Percentiles rank a stretch among this genome's conserved stretches.
phyloP scores from a whole-genome alignment of 2,329 filamentous ascomycete genomes.

The Aspergillus piperis region DNA sequence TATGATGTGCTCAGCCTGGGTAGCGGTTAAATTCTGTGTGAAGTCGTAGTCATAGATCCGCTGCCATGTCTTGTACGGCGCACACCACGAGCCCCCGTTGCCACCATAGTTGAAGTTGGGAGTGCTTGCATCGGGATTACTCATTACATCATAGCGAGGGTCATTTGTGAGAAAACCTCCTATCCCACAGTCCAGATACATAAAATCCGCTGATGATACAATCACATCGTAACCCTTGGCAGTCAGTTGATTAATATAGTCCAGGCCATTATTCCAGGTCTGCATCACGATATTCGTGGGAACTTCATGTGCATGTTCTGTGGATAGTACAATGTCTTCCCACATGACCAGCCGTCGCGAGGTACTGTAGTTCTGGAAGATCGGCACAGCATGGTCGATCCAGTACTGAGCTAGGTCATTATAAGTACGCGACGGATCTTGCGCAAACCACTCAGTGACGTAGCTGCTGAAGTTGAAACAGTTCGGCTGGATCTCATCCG shows the following conservation, averaged over 20 bases:
- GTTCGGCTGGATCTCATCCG: conserved; percentile 56
- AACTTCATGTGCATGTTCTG: conserved; percentile 49
- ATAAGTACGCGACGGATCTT: conserved; percentile 53
- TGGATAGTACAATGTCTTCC: conserved; percentile 55
- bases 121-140: conserved; percentile 50
- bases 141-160: conserved; percentile 56
- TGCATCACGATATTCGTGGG: conserved; percentile 57
- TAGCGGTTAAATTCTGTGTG: conserved; percentile 49
- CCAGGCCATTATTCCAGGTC: conserved; percentile 57
- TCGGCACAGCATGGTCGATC: conserved; percentile 55
- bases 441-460: conserved; percentile 53
- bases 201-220: conserved; percentile 57
- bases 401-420: conserved; percentile 57
- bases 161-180: conserved; percentile 60
- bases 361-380: conserved; percentile 46
- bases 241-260: conserved; percentile 56
- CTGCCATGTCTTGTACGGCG: conserved; percentile 62
- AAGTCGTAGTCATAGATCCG: conserved; percentile 63
- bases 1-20: conserved; percentile 52
- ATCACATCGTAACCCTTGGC: conserved; percentile 55
- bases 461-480: conserved; percentile 61
- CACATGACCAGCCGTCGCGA: conserved; percentile 60
- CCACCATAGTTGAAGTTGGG: conserved; percentile 59
- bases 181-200: conserved; percentile 60
- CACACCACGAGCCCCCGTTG: conserved; percentile 58